Evolutionary conservation across 2,329 filamentous ascomycete species (phyloP).

Genomic region (Bipolaris oryzae): DNA sequence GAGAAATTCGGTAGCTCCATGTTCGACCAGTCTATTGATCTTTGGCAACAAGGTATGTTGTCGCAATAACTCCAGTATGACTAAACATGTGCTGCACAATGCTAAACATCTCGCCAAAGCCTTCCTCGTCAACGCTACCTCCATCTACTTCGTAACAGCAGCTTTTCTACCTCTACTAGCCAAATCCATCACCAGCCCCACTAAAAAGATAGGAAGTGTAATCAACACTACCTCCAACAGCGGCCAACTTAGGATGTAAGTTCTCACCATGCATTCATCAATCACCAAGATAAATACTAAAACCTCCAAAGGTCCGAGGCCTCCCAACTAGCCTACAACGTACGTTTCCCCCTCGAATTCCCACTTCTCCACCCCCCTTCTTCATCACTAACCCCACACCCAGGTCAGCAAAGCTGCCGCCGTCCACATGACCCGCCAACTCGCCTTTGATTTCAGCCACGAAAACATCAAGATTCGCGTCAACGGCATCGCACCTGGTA

Average conservation of each 20-base stretch:
- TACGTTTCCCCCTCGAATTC: neutral
- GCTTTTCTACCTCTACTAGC: neutral
- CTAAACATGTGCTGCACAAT: neutral
- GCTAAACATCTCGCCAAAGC: neutral
- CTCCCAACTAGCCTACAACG: neutral
- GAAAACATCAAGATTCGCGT: neutral
- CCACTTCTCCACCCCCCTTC: neutral
- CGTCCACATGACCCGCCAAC: neutral
- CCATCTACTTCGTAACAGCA: neutral
- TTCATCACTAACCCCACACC: neutral
- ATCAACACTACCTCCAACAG: conserved; percentile 1
- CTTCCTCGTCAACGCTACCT: neutral
- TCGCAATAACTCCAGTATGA: neutral
- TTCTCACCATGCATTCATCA: neutral
- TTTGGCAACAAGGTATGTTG: neutral
- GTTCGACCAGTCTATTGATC: conserved; percentile 1
- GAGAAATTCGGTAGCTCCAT: neutral
- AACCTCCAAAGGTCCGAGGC: neutral
- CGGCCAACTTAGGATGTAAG: neutral
- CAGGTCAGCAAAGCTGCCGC: neutral
- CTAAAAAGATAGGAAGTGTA: neutral
- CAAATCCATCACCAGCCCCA: neutral
- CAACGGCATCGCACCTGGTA: neutral
- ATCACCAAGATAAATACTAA: neutral
- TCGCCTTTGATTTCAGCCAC: conserved; percentile 1